Percentiles rank a stretch among this genome's conserved stretches.
phyloP scores from a whole-genome alignment of 345 rosid species.

The Moricandia moricandioides region DNA sequence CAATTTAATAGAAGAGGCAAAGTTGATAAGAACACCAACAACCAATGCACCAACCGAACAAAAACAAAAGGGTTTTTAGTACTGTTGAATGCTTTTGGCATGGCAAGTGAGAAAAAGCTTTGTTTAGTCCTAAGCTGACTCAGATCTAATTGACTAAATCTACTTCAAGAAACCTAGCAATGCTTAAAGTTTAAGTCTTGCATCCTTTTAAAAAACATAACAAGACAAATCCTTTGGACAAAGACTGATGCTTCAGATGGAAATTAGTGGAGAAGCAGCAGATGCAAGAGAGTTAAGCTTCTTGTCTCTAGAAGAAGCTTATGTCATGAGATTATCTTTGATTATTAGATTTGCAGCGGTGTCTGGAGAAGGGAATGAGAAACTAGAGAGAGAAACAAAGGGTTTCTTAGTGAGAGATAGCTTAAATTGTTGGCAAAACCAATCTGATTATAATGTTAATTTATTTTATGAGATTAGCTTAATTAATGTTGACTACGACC shows the following conservation, averaged over 20 bases:
- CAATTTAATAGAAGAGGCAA: slow-evolving; percentile 24
- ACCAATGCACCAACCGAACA: slow-evolving; percentile 37
- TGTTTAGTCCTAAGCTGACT: slow-evolving; percentile 29
- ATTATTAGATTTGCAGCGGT: slow-evolving; percentile 13
- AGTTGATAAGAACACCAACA: slow-evolving; percentile 34
- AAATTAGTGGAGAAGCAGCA: not conserved
- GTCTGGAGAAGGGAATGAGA: slow-evolving; percentile 11
- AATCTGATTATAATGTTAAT: not conserved
- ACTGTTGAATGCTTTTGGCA: slow-evolving; percentile 32
- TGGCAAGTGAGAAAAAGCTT: slow-evolving; percentile 28
- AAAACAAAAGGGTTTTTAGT: slow-evolving; percentile 17
- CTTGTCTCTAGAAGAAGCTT: not conserved
- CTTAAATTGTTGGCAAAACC: slow-evolving; percentile 33
- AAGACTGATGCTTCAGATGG: too few relatives aligned
- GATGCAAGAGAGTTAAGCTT: too few relatives aligned
- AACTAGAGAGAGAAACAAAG: not conserved
- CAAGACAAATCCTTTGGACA: slow-evolving; percentile 23
- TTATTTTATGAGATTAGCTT: not conserved
- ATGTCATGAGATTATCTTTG: not conserved
- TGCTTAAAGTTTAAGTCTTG: slow-evolving; percentile 47
- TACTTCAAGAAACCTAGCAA: not conserved
- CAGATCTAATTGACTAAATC: slow-evolving; percentile 42
- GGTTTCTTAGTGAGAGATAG: not conserved
- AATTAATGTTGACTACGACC: not conserved
- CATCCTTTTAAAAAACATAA: slow-evolving; percentile 38